Evolutionary conservation across 257 asterid genomes (phyloP).

Genomic region (Cruciata laevipes): DNA sequence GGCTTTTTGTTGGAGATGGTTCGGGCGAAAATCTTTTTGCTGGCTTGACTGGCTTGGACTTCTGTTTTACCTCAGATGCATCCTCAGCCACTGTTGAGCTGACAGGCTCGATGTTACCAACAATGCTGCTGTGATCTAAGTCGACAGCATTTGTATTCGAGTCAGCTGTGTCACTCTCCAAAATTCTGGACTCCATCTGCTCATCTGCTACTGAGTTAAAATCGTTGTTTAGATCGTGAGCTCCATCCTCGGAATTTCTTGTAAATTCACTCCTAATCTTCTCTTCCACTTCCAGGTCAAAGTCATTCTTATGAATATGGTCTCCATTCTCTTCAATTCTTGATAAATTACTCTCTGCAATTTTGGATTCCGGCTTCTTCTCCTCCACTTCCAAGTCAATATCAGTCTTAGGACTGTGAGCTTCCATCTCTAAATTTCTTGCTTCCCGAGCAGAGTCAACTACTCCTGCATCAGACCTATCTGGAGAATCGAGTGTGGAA

Average conservation of each 20-base stretch:
- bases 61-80: slow-evolving; percentile 30
- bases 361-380: slow-evolving; percentile 24
- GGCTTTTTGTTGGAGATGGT: slow-evolving; percentile 77
- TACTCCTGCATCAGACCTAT: slow-evolving; percentile 51
- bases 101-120: slow-evolving; percentile 23
- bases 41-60: slow-evolving; percentile 35
- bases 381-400: slow-evolving; percentile 35
- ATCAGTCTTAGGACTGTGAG: slow-evolving; percentile 23
- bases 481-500: slow-evolving; percentile 83
- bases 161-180: slow-evolving; percentile 30
- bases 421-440: slow-evolving; percentile 27
- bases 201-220: slow-evolving; percentile 35
- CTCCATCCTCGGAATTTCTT: slow-evolving; percentile 27
- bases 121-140: slow-evolving; percentile 22
- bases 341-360: slow-evolving; percentile 23
- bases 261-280: neutral
- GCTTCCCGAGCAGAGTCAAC: slow-evolving; percentile 34
- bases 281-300: neutral
- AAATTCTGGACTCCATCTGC: slow-evolving; percentile 21
- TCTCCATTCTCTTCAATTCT: neutral
- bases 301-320: neutral
- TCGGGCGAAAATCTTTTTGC: slow-evolving; percentile 48
- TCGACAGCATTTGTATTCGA: slow-evolving; percentile 30
- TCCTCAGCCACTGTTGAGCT: slow-evolving; percentile 22
- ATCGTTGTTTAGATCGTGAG: slow-evolving; percentile 22